phyloP scores from a whole-genome alignment of 345 rosid species.

The Populus nigra region DNA sequence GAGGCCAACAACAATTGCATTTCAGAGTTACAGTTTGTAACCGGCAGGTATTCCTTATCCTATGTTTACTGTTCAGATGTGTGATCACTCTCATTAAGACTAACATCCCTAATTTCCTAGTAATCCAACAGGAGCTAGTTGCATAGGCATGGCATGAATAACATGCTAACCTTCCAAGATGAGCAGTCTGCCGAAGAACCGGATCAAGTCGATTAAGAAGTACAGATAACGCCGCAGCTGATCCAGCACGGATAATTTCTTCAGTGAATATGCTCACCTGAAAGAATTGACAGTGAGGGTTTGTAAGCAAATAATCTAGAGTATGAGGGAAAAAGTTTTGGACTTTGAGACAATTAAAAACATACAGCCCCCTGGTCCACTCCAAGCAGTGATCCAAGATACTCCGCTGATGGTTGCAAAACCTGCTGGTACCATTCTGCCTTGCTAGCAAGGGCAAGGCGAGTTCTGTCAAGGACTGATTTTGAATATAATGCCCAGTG shows the following conservation, averaged over 20 bases:
- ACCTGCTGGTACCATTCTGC: constrained; percentile 81
- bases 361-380: constrained; percentile 90
- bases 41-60: not conserved
- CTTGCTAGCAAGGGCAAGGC: constrained; percentile 80
- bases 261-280: constrained; percentile 91
- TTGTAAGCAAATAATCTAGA: constrained; percentile 1
- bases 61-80: not conserved
- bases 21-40: constrained; percentile 22
- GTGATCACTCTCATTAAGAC: not conserved
- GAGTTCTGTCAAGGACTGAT: constrained; percentile 93
- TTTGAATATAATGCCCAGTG: constrained; percentile 92
- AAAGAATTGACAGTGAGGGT: constrained; percentile 16
- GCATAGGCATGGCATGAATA: not conserved
- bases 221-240: constrained; percentile 83
- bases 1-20: constrained; percentile 29
- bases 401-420: constrained; percentile 93
- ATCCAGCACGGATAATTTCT: constrained; percentile 96
- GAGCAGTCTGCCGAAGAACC: constrained; percentile 84
- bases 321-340: constrained; percentile 1
- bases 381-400: constrained; percentile 86
- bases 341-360: constrained; percentile 15
- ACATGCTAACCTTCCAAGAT: constrained; percentile 83
- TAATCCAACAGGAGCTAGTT: not conserved
- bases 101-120: not conserved
- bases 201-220: constrained; percentile 95